These are phyloP conservation scores for Nepenthes alata DNA, from an alignment of 179 eudicot genomes.

Conservation along the genomic window DNA sequence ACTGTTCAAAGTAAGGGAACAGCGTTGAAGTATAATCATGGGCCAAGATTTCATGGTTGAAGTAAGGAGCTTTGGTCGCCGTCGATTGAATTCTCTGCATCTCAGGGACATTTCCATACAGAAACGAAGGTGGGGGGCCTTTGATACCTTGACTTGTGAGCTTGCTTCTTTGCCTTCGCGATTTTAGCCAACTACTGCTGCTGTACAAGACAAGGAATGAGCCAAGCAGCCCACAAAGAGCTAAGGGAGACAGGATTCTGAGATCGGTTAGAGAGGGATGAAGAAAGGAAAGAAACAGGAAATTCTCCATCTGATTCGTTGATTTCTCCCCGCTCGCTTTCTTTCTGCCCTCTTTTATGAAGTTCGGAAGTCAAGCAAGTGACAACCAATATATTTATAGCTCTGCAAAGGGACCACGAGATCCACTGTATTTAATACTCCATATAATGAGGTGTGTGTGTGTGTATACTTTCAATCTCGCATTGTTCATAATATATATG, in stretches of 20 bases:
- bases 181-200: conserved; percentile 30
- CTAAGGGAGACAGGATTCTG: conserved; percentile 5
- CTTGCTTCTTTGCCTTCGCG: conserved; percentile 27
- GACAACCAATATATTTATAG: too few relatives aligned
- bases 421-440: too few relatives aligned
- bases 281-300: background rate
- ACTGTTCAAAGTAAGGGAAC: conserved; percentile 68
- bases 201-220: conserved; percentile 7
- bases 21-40: conserved; percentile 55
- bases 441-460: too few relatives aligned
- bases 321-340: background rate
- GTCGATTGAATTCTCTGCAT: conserved; percentile 53
- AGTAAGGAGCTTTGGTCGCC: conserved; percentile 2
- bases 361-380: too few relatives aligned
- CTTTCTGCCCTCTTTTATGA: background rate
- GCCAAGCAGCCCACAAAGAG: conserved; percentile 11
- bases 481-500: too few relatives aligned
- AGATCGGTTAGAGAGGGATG: conserved; percentile 3
- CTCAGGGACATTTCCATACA: conserved; percentile 50
- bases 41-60: conserved; percentile 29
- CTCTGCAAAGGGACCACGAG: too few relatives aligned
- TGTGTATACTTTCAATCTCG: too few relatives aligned
- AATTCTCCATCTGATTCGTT: background rate
- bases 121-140: conserved; percentile 52
- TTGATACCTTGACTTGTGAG: conserved; percentile 45